A percentile compares a stretch with the other conserved stretches of the same genome.
These are phyloP conservation scores for Avicennia marina DNA, from an alignment of 257 asterid species.

Conservation along the genomic window DNA sequence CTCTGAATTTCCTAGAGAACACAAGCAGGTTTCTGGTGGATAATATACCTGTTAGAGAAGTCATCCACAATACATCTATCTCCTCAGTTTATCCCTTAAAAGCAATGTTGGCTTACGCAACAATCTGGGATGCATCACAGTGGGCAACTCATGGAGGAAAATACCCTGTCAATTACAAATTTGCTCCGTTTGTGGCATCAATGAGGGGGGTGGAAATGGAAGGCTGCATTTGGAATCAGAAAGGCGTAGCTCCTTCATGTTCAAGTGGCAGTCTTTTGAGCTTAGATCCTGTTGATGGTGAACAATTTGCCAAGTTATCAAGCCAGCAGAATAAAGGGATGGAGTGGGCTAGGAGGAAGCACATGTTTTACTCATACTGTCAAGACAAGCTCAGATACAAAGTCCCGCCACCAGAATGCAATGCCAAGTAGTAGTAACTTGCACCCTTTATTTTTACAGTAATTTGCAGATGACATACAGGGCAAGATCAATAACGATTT, in stretches of 20 bases:
- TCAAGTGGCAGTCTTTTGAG: slow-evolving; percentile 44
- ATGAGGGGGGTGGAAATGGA: slow-evolving; percentile 44
- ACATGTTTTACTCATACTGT: slow-evolving; percentile 77
- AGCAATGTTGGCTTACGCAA: slow-evolving; percentile 64
- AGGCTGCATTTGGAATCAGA: slow-evolving; percentile 39
- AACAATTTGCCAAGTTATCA: slow-evolving; percentile 51
- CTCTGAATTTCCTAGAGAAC: too few species aligned
- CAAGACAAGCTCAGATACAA: slow-evolving; percentile 65
- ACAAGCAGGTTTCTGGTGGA: slow-evolving; percentile 60
- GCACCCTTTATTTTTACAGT: too few species aligned
- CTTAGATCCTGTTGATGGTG: slow-evolving; percentile 69
- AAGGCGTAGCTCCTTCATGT: slow-evolving; percentile 28
- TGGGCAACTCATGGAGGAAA: slow-evolving; percentile 78
- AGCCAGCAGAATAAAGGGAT: slow-evolving; percentile 45
- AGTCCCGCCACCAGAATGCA: slow-evolving; percentile 70
- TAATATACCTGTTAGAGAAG: slow-evolving; percentile 55
- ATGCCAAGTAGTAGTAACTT: slow-evolving; percentile 25
- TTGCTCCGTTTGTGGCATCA: slow-evolving; percentile 48
- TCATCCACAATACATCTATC: slow-evolving; percentile 31
- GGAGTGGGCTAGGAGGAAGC: slow-evolving; percentile 74
- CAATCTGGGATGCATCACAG: slow-evolving; percentile 72
- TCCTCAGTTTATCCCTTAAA: slow-evolving; percentile 60
- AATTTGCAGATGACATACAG: too few species aligned
- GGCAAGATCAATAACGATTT: too few species aligned
- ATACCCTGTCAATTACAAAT: slow-evolving; percentile 42